Base-by-base conservation (phyloP, 345 rosid species). In the Acer campestre region DNA sequence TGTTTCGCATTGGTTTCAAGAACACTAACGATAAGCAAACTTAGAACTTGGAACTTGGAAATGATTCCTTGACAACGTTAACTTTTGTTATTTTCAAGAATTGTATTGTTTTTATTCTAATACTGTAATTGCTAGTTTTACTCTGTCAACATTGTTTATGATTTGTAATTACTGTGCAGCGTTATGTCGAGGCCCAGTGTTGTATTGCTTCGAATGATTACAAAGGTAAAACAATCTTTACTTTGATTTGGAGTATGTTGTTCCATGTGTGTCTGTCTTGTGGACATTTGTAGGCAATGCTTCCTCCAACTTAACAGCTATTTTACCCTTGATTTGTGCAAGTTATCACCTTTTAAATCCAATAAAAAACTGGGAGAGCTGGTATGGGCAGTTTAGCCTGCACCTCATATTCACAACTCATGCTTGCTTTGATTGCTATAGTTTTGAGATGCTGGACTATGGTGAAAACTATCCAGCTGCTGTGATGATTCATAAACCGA, bases 101-200 rank as follows among this genome's bases (percentile, higher is more conserved):
- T 61, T 74, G 22, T 49, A 71, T 70, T 53, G 23, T 69, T 75
- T 55, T 75, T 49, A 64, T 70, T 49, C 48, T 42, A 14, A 51
- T 71, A 23, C 44, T 61, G 35, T 75, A 12, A 59, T 23, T 76
- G 35, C 53, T 67, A 76, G 49, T 56, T 23, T 27, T 59, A 38
- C 77, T 67, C 4, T 7, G 66, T 16, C 27, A 20, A 42, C 48
- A 23, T 44, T 27, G 67, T 71, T 25, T 70, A 67, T 77, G 55
- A 67, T 23, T 61, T 82, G 71, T 79, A 71, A 56, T 80, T 81
- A 77, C 35, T 85, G 74, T 81, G 80, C 97, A 94, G 99, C 91
- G 98, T 38, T 96, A 96, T 83, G 98, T 96, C 59, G 99, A 96
- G 86, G 99, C 98, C 14, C 98, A 90, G 77, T 91, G 98, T 84